Evolutionary conservation across 2,329 filamentous ascomycete genomes (phyloP).

Genomic region (Xenosphaeropsis pyriputrescens): DNA sequence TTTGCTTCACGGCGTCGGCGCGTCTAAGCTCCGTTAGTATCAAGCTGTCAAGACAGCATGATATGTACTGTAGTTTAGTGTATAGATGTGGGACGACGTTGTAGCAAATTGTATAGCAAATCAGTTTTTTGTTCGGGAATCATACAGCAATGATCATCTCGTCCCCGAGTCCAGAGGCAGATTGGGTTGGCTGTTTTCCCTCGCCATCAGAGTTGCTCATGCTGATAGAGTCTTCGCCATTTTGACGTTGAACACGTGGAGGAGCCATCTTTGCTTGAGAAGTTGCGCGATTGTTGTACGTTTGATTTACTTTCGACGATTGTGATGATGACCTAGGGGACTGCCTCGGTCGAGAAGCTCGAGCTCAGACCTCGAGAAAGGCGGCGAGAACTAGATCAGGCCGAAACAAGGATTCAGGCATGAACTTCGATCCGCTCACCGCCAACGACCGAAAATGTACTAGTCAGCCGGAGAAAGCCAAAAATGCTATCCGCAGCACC

Average conservation of each 20-base stretch:
- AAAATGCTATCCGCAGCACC: background rate
- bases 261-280: too few relatives aligned
- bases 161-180: constrained; percentile 7
- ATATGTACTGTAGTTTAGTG: background rate
- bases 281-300: too few relatives aligned
- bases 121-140: background rate
- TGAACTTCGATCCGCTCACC: background rate
- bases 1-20: constrained; percentile 13
- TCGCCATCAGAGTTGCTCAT: constrained; percentile 5
- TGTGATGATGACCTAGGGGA: too few relatives aligned
- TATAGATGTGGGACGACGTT: background rate
- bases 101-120: too few relatives aligned
- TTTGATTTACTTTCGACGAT: too few relatives aligned
- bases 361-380: too few relatives aligned
- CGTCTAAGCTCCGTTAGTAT: constrained; percentile 5
- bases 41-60: background rate
- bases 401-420: too few relatives aligned
- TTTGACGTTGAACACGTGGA: too few relatives aligned
- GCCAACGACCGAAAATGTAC: background rate
- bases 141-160: constrained; percentile 5
- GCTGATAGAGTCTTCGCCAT: too few relatives aligned
- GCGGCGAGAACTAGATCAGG: too few relatives aligned
- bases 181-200: constrained; percentile 3
- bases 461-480: background rate
- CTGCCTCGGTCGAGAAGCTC: too few relatives aligned